Base-by-base conservation (phyloP, 2,329 filamentous ascomycete genomes). In the Ophiostoma novo-ulmi region DNA sequence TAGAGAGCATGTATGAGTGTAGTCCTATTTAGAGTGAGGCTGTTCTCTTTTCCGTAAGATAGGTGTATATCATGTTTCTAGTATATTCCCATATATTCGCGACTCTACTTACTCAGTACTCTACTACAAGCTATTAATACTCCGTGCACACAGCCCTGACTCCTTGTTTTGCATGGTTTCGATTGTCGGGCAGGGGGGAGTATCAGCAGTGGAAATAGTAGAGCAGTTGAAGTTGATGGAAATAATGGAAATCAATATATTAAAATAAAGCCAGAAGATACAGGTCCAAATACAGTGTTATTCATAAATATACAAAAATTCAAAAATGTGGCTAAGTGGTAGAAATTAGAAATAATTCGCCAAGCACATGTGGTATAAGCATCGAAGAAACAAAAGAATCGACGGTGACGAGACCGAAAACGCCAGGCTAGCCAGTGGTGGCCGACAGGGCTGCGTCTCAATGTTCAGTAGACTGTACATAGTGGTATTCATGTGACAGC, bases 101-200 rank as follows among this genome's bases (percentile, higher is more conserved):
- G 39, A 44, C 39, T 44, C 39, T 22, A 58, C 22, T 58, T 58
- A 58, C 8, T 41, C 39, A 14, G 39, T 26, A 26, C 26, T 48
- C 44, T n/a, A 26, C n/a, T 48, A 20, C 44, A 17, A 11, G 13
- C 58, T 63, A 63, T 63, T 36, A 36, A 63, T 63, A 63, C 58
- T 5, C 26, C 22, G 26, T 35, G 14, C 26, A 63, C 52, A 58
- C 52, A 63, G 58, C 58, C 58, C 26, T 31, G 58, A 63, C 58
- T 63, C 58, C 58, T 63, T 63, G 58, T 63, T 63, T 63, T 63
- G 58, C 58, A 63, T 63, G 58, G 58, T 63, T 63, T 58, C 52
- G 58, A 63, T 63, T 26, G 58, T 13, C 58, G 26, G 10, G 10
- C 58, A 63, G 58, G 58, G 55, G 26, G 22, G 58, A 35, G 58